These are phyloP conservation scores for Solanum hybrid DNA, from an alignment of 305 asterid species.

Conservation along the genomic window DNA sequence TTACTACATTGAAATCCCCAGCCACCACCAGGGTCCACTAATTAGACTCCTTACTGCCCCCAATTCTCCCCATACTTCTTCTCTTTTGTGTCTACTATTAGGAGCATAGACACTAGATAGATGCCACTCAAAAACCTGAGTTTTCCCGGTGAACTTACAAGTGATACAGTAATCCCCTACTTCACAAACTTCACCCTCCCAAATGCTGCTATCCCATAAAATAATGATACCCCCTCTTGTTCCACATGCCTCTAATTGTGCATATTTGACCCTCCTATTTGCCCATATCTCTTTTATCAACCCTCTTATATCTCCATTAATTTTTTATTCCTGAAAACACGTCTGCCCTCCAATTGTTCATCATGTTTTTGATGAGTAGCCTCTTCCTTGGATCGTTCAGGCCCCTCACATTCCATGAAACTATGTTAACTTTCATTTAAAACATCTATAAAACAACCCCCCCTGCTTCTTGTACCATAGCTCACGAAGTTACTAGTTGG, in stretches of 20 bases:
- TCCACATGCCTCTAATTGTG: not conserved
- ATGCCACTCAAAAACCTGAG: not conserved
- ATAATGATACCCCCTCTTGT: not conserved
- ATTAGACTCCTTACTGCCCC: not conserved
- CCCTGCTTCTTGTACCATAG: not conserved
- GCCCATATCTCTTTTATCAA: not conserved
- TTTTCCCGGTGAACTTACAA: not conserved
- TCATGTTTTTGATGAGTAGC: not conserved
- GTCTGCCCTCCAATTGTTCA: not conserved
- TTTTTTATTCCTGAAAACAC: not conserved
- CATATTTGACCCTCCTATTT: not conserved
- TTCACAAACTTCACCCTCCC: not conserved
- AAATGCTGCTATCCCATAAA: not conserved
- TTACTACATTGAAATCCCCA: not conserved
- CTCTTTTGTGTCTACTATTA: not conserved
- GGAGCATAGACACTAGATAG: not conserved
- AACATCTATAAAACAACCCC: not conserved
- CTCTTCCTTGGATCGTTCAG: not conserved
- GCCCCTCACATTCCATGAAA: not conserved
- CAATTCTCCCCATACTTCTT: not conserved
- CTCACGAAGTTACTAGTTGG: not conserved
- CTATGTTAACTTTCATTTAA: not conserved
- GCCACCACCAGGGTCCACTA: not conserved
- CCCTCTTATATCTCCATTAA: not conserved
- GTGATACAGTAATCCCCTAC: not conserved